A percentile compares a stretch with the other conserved stretches of the same genome.
Conservation (phyloP, 805 yeast species). For the Saccharomycopsis selenospora region DNA sequence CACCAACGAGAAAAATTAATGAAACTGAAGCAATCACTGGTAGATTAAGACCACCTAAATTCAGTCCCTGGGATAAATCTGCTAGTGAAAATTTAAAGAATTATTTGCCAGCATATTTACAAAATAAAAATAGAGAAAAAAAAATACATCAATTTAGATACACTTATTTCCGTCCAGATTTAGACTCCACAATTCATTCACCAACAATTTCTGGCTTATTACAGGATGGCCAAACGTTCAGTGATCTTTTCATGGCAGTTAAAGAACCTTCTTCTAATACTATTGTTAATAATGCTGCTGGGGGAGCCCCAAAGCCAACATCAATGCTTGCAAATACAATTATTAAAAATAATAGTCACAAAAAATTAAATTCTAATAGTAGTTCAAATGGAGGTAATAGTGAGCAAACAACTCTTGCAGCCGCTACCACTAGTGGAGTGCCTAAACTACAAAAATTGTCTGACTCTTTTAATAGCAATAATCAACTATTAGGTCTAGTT, state of each 20-base stretch:
- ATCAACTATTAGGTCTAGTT: no score
- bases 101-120: constrained; percentile 12
- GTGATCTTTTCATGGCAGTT: constrained; percentile 47
- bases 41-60: constrained; percentile 64
- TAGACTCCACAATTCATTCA: constrained; percentile 84
- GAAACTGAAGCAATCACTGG: constrained; percentile 43
- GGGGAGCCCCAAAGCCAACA: constrained; percentile 4
- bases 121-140: constrained; percentile 5
- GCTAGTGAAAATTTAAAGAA: constrained; percentile 15
- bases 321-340: constrained; percentile 3
- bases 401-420: constrained; percentile 1
- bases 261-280: constrained; percentile 13
- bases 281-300: constrained; percentile 5
- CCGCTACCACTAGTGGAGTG: constrained; percentile 14
- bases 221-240: constrained; percentile 53
- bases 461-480: no score
- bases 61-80: constrained; percentile 63
- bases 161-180: constrained; percentile 86
- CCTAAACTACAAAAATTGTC: no score
- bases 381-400: constrained; percentile 11
- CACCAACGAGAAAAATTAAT: constrained; percentile 41
- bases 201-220: constrained; percentile 79
- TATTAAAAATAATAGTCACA: constrained; percentile 3
- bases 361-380: constrained; percentile 16
- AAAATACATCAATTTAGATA: constrained; percentile 56